Evolutionary conservation across 805 yeast genomes (phyloP), one percentile per base, ranked within the genome.

Genomic region (Wickerhamiella domercqiae): DNA sequence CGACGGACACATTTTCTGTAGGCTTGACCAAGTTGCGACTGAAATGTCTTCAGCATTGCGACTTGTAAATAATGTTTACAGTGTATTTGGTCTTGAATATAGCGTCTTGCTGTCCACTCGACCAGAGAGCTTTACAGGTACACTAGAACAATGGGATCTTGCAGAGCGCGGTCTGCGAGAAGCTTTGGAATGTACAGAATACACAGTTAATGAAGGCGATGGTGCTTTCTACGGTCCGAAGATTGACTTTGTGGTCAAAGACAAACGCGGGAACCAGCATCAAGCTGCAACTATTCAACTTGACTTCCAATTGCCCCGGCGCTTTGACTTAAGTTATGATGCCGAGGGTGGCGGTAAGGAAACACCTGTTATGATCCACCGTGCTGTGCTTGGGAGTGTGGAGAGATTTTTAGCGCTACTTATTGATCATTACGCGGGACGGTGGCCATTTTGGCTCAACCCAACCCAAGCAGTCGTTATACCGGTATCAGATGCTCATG

Each of bases 371-470:
- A 74, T 90, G 83, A 71, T 90, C 21, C 98, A 90, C 54, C 67
- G 98, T 39, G 98, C 98, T 0, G 83, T 87, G 2, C 82, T 83
- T 54, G 98, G 98, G 0, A 84, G 96, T 0, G 66, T 90, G 6
- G 98, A 90, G 56, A 66, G 98, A 50, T 90, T 90, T 53, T 61
- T 90, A 60, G 95, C 97, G 1, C 70, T 90, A 41, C 62, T 90
- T 42, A 73, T 90, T 37, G 97, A 90, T 54, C 93, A 86, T 46
- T 82, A 75, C 55, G 71, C 72, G 39, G 98, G 97, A 0, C 76
- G 77, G 47, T 90, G 97, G 97, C 98, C 98, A 7, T 84, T 90
- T 54, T 90, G 98, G 98, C 53, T 90, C 32, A 82, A 78, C 45
- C 96, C 97, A 5, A 67, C 93, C 44, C 98, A 90, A 55, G 90